phyloP scores from a whole-genome alignment of 2,329 filamentous ascomycete species.

The Trichophyton mentagrophytes region DNA sequence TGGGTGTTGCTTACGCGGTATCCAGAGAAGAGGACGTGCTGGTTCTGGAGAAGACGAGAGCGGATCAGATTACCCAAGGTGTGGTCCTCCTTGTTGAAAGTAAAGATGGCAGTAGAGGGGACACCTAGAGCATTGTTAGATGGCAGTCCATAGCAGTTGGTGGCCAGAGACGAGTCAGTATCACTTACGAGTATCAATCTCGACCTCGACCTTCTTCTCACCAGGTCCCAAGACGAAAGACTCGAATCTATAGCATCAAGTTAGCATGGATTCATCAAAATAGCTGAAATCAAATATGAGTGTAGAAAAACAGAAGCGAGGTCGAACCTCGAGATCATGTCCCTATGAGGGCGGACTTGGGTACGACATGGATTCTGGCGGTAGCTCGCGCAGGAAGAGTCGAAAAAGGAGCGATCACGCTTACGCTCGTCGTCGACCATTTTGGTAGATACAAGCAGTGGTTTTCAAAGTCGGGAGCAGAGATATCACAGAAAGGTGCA shows the following conservation, averaged over 20 bases:
- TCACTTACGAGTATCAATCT: slow-evolving; percentile 73
- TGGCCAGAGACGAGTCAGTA: background rate
- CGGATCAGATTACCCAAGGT: slow-evolving; percentile 84
- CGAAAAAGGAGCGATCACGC: slow-evolving; percentile 7
- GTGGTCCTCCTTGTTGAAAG: slow-evolving; percentile 93
- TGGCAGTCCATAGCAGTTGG: background rate
- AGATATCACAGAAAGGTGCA: background rate
- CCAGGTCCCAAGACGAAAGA: slow-evolving; percentile 75
- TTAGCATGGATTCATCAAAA: background rate
- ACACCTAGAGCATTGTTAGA: slow-evolving; percentile 47
- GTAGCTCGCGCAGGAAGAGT: slow-evolving; percentile 12
- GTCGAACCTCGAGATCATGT: slow-evolving; percentile 10
- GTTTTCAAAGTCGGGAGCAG: background rate
- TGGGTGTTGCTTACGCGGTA: slow-evolving; percentile 57
- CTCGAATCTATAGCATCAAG: slow-evolving; percentile 60
- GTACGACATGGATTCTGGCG: slow-evolving; percentile 13
- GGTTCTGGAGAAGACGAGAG: slow-evolving; percentile 70
- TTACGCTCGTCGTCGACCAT: background rate
- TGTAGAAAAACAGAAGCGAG: background rate
- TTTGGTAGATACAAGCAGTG: background rate
- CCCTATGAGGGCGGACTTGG: slow-evolving; percentile 12
- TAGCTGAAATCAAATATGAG: background rate
- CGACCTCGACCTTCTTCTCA: slow-evolving; percentile 87
- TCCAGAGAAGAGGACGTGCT: slow-evolving; percentile 75
- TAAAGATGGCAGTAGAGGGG: slow-evolving; percentile 89